Evolutionary conservation across 768 basidiomycete genomes (phyloP).

Genomic region (Termitomyces sp.): DNA sequence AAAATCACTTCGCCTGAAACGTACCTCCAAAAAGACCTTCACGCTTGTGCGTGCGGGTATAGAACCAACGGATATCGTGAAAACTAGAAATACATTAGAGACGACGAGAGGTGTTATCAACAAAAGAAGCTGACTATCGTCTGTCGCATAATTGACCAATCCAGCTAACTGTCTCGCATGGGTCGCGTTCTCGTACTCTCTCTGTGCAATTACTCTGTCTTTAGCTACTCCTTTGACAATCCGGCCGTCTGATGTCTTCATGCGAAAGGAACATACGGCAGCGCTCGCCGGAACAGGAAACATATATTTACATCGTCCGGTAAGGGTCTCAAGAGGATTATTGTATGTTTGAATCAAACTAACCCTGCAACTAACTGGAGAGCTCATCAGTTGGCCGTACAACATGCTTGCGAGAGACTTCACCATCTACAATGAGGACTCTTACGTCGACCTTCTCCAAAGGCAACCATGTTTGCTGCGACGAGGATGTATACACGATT

Average conservation of each 20-base stretch:
- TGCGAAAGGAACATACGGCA: constrained; percentile 50
- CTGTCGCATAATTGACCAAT: constrained; percentile 42
- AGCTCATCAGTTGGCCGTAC: neutral
- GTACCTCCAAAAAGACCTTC: constrained; percentile 36
- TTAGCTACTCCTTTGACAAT: constrained; percentile 40
- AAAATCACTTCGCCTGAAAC: constrained; percentile 9
- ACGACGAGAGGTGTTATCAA: neutral
- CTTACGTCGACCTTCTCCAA: constrained; percentile 36
- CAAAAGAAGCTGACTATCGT: constrained; percentile 38
- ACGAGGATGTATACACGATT: constrained; percentile 12
- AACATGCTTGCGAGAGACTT: constrained; percentile 1
- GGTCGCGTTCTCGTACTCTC: constrained; percentile 35
- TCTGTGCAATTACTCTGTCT: constrained; percentile 38
- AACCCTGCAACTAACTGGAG: constrained; percentile 35
- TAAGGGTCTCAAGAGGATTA: constrained; percentile 31
- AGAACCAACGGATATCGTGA: constrained; percentile 53
- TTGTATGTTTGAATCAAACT: constrained; percentile 34
- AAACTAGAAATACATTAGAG: constrained; percentile 30
- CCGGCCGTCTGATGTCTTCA: constrained; percentile 38
- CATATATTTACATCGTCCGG: constrained; percentile 44
- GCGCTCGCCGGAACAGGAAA: constrained; percentile 55
- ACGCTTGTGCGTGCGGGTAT: constrained; percentile 39
- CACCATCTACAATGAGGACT: constrained; percentile 40
- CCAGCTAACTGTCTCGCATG: constrained; percentile 35
- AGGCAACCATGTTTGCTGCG: constrained; percentile 21